Evolutionary conservation across 2,329 filamentous ascomycete species (phyloP).

Genomic region (Colletotrichum gloeosporioides): DNA sequence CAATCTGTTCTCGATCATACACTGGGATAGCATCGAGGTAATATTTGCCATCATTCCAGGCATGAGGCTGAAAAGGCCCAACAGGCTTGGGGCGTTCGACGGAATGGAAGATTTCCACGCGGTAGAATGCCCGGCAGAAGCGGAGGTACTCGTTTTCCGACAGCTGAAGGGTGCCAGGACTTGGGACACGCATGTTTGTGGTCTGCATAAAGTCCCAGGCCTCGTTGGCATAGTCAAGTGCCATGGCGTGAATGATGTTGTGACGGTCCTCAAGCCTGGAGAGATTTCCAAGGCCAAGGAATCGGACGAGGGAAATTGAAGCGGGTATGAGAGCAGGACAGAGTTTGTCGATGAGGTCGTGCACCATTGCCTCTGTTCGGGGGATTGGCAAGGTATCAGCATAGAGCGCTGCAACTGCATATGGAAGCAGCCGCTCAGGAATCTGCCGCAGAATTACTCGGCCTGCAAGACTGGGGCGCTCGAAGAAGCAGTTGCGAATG

Average conservation of each 20-base stretch:
- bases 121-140: not conserved
- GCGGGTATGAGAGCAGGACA: not conserved
- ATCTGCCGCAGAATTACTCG: rapidly evolving
- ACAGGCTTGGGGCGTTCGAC: not conserved
- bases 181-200: not conserved
- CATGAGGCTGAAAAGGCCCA: too few species aligned
- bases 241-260: not conserved
- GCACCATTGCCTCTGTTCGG: not conserved
- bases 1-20: not conserved
- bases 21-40: too few species aligned
- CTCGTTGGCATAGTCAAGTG: not conserved
- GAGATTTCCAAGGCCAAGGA: too few species aligned
- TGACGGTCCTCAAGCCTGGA: rapidly evolving
- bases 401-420: rapidly evolving
- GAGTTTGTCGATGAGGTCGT: rapidly evolving
- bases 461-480: not conserved
- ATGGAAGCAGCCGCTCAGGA: rapidly evolving
- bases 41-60: too few species aligned
- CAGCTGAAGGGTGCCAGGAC: rapidly evolving
- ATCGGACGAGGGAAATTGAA: not conserved
- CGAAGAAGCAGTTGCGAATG: rapidly evolving
- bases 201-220: not conserved
- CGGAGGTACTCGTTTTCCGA: not conserved
- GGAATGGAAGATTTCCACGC: not conserved
- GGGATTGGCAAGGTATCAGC: not conserved